Evolutionary conservation across 495 filamentous ascomycete genomes (phyloP).

Genomic region (Penicillium daleae): DNA sequence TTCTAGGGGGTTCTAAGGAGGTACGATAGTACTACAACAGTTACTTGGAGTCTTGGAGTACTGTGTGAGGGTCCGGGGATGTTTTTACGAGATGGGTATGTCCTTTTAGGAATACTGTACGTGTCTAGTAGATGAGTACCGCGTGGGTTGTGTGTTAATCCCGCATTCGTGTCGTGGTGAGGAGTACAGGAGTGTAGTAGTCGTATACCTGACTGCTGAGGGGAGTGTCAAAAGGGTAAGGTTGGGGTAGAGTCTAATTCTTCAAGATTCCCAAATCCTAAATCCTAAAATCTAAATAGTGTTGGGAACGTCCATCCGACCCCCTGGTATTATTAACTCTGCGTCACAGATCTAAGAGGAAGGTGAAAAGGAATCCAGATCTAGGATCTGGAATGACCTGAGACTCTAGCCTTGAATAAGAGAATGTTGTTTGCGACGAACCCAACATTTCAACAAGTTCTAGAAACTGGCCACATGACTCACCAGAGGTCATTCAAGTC

Average conservation of each 20-base stretch:
- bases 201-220: background rate
- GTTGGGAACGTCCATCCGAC: background rate
- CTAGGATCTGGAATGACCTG: background rate
- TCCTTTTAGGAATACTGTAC: background rate
- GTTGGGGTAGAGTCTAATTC: background rate
- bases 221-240: background rate
- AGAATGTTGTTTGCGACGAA: too few relatives aligned
- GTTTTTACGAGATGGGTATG: background rate
- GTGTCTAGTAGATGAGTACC: background rate
- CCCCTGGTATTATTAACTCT: background rate
- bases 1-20: too few relatives aligned
- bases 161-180: background rate
- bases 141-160: background rate
- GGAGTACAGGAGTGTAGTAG: background rate
- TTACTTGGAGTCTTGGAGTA: too few relatives aligned
- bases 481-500: background rate
- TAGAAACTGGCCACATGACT: slow-evolving; percentile 3
- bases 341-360: background rate
- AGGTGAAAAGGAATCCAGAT: background rate
- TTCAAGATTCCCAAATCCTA: background rate
- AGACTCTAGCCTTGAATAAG: background rate
- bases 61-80: background rate
- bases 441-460: background rate
- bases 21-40: too few relatives aligned
- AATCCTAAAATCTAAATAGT: background rate